Evolutionary conservation across 371 early-diverging fungal genomes (phyloP), one percentile per base, ranked within the genome.

Genomic region (Mucor ambiguus): DNA sequence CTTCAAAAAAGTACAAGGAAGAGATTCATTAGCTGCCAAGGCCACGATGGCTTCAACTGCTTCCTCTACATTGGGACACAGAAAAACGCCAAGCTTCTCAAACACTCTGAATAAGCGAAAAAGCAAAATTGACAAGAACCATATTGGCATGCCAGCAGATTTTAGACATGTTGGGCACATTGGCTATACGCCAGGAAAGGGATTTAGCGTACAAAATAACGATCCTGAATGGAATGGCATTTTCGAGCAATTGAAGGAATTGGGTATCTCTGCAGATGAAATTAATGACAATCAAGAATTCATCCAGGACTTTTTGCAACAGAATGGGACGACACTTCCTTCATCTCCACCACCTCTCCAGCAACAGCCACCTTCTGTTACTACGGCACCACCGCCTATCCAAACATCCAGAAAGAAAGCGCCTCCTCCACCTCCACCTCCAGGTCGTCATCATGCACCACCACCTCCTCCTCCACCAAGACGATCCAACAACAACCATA

Each of bases 111-210:
- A 52, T 28, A 62, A 68, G 46, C 70, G 73, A 14, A 75, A 67
- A 35, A 69, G 63, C 33, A 80, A 76, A 60, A 80, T 93, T 58
- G 92, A 93, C 70, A 92, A 92, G 77, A 83, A 85, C 8, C 83
- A 84, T 76, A 95, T 95, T 67, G 84, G 89, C 22, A 83, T 84
- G 48, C 95, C 95, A 5, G 83, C 90, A 20, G 87, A 91, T 68
- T 93, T 92, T 69, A 82, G 90, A 67, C 93, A 94, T 77, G 75
- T 94, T 9, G 83, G 88, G 18, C 92, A 92, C 71, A 90, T 94
- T 69, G 94, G 93, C 11, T 91, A 85, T 73, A 89, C 91, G 49
- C 87, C 91, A 14, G 87, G 89, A 28, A 89, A 87, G 37, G 96
- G 96, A 26, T 95, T 92, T 70, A 89, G 86, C 66, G 86, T 90